Percentiles rank a stretch among this genome's conserved stretches.
These are phyloP conservation scores for Cenococcum geophilum DNA, from an alignment of 495 filamentous ascomycete genomes.

Conservation along the genomic window DNA sequence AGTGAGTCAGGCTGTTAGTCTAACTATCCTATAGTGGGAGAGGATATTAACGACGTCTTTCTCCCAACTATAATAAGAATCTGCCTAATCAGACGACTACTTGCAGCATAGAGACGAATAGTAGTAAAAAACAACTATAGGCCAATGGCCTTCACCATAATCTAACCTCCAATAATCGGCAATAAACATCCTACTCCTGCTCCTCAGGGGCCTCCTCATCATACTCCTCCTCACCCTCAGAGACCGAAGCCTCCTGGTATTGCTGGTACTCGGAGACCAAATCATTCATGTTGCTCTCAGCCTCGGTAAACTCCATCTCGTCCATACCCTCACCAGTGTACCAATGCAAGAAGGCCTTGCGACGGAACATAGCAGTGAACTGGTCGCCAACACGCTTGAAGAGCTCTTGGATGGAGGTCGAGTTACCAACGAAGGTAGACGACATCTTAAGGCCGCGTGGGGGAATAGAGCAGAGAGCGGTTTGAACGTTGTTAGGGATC, in stretches of 20 bases:
- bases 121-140: neutral
- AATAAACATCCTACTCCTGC: slow-evolving; percentile 40
- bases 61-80: neutral
- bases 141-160: too few species aligned
- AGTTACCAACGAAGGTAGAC: slow-evolving; percentile 98
- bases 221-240: slow-evolving; percentile 66
- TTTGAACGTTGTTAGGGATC: slow-evolving; percentile 99
- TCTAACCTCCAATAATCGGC: neutral
- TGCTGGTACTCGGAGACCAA: slow-evolving; percentile 99
- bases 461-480: slow-evolving; percentile 97
- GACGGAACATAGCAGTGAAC: slow-evolving; percentile 99
- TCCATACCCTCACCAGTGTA: slow-evolving; percentile 99
- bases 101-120: neutral
- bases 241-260: slow-evolving; percentile 96
- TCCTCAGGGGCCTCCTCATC: slow-evolving; percentile 50
- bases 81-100: neutral
- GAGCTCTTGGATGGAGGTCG: slow-evolving; percentile 98
- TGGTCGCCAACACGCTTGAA: slow-evolving; percentile 99
- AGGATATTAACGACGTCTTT: neutral
- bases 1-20: too few species aligned
- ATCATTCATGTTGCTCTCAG: slow-evolving; percentile 99
- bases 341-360: slow-evolving; percentile 99
- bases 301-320: slow-evolving; percentile 99
- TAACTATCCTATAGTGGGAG: neutral
- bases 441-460: slow-evolving; percentile 99